Base-by-base conservation (phyloP, 495 filamentous ascomycete genomes). In the Gamarada debralockiae region DNA sequence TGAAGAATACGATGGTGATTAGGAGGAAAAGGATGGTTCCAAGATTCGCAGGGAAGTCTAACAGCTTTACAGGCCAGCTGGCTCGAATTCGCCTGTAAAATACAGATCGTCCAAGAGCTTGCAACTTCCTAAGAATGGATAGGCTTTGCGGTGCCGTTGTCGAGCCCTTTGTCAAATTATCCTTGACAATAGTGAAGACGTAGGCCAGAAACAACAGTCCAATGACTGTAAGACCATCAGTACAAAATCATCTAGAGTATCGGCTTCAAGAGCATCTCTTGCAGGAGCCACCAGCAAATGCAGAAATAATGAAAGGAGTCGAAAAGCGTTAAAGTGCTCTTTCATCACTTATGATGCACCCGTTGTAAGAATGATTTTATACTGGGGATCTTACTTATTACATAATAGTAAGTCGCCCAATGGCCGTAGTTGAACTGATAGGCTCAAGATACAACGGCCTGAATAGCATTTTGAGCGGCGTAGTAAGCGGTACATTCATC, bases 361-460 rank as follows among this genome's bases (percentile, higher is more conserved):
- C n/a, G n/a, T n/a, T n/a, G n/a, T n/a, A n/a, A n/a, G n/a, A n/a
- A n/a, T n/a, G n/a, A n/a, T n/a, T n/a, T n/a, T n/a, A n/a, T n/a
- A n/a, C n/a, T n/a, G n/a, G n/a, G n/a, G n/a, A n/a, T n/a, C n/a
- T n/a, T n/a, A n/a, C n/a, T n/a, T 2, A 55, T 58, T 3, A 64
- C 39, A 45, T 67, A 73, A 36, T 62, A 67, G 62, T 62, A 73
- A 9, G 62, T 58, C 0, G 58, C 56, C 25, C 50, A 73, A 24
- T 68, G 58, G 0, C 66, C 70, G 42, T 73, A 73, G 4, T 58
- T 38, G 27, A 56, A 70, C 40, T 70, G 69, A 10, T 51, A 50
- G 15, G 52, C 48, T 36, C 59, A 70, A 3, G 62, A 62, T 4
- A 70, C 60, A 12, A 51, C 36, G 1, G 57, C 57, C 48, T 73